Percentiles rank a stretch among this genome's conserved stretches.
Evolutionary conservation across 2,329 filamentous ascomycete species (phyloP).

Genomic region (Penicillium rolfsii): DNA sequence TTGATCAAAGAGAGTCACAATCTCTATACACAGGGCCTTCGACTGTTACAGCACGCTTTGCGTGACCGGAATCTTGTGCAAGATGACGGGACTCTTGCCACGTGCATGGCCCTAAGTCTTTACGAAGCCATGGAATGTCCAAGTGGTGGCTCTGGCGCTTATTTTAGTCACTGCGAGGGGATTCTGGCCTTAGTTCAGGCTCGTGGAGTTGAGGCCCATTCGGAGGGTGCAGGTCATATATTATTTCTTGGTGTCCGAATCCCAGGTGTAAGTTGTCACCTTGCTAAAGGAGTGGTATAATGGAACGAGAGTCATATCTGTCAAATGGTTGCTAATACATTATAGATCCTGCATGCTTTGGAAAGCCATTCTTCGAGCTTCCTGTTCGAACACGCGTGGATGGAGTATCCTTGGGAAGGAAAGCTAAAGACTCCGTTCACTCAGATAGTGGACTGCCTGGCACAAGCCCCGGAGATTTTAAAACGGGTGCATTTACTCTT

Average conservation of each 20-base stretch:
- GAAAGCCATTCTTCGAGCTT: not conserved
- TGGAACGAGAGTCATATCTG: too few species aligned
- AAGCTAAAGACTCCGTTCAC: slow-evolving; percentile 33
- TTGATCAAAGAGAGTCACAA: slow-evolving; percentile 10
- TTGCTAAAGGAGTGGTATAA: not conserved
- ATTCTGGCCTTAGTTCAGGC: slow-evolving; percentile 38
- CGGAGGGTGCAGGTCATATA: slow-evolving; percentile 36
- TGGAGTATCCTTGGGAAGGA: slow-evolving; percentile 34
- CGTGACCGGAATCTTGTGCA: slow-evolving; percentile 36
- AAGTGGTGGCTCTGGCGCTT: slow-evolving; percentile 31
- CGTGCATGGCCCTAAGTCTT: slow-evolving; percentile 41
- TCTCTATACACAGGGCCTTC: slow-evolving; percentile 29
- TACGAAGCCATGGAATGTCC: slow-evolving; percentile 46
- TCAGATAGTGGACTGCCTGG: slow-evolving; percentile 38
- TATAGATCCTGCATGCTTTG: not conserved
- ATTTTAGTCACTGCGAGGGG: slow-evolving; percentile 39
- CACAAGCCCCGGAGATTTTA: slow-evolving; percentile 30
- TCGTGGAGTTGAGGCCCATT: slow-evolving; percentile 39
- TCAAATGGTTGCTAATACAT: not conserved
- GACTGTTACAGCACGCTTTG: slow-evolving; percentile 42
- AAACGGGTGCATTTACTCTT: slow-evolving; percentile 8
- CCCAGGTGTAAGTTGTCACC: slow-evolving; percentile 19
- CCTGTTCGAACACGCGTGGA: slow-evolving; percentile 30
- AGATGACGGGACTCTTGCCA: slow-evolving; percentile 42
- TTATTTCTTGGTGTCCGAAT: slow-evolving; percentile 37